Conservation (phyloP, 2,329 filamentous ascomycete genomes). For the Hypoxylon sp. region DNA sequence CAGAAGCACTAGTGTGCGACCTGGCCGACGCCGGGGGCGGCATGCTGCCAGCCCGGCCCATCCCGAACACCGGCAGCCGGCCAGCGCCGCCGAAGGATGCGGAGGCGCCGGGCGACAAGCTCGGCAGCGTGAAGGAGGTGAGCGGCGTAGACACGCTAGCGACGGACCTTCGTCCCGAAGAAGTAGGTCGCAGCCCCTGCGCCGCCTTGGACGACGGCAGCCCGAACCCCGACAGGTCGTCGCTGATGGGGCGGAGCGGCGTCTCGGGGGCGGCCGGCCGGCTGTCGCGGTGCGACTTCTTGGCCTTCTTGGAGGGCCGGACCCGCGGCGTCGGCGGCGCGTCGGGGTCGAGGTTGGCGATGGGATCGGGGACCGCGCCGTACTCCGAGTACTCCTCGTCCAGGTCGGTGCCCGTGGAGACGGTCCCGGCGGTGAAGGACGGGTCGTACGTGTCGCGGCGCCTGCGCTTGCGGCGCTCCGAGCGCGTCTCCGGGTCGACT, state of each 20-base stretch:
- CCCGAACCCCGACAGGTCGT: not conserved
- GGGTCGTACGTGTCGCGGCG: constrained; percentile 18
- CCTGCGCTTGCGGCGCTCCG: constrained; percentile 27
- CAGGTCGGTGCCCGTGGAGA: no score
- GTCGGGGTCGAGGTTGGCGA: constrained; percentile 29
- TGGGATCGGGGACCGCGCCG: constrained; percentile 42
- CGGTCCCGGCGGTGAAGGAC: no score
- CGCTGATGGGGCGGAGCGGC: no score
- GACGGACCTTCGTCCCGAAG: no score
- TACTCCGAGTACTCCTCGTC: constrained; percentile 46
- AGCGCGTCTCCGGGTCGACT: no score
- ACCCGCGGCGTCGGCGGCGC: constrained; percentile 17
- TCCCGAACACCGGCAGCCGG: no score
- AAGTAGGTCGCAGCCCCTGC: no score
- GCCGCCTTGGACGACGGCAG: not conserved
- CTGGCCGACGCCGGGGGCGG: not conserved
- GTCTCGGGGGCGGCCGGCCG: not conserved
- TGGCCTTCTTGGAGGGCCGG: not conserved
- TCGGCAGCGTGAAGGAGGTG: no score
- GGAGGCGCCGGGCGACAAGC: no score
- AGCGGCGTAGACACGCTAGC: no score
- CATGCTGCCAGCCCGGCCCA: not conserved
- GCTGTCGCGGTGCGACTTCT: not conserved
- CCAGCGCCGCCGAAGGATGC: not conserved
- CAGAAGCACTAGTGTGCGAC: not conserved